phyloP scores from a whole-genome alignment of 2,329 filamentous ascomycete genomes.

The Paramyrothecium sp. region DNA sequence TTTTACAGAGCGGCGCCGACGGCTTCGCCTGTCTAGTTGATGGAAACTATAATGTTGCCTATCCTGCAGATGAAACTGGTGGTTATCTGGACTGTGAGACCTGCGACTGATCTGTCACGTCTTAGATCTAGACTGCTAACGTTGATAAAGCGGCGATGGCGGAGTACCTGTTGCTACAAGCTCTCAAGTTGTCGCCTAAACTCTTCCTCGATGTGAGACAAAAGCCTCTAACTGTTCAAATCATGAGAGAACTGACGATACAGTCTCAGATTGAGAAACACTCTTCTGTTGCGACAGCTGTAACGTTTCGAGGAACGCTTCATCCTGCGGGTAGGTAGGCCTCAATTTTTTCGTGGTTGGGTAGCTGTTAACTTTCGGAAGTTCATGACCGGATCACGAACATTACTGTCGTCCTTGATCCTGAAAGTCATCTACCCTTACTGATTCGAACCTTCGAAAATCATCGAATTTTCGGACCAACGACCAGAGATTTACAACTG shows the following conservation, averaged over 20 bases:
- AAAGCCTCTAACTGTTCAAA: background rate
- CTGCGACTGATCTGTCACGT: background rate
- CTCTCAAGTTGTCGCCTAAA: constrained; percentile 7
- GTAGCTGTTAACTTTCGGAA: background rate
- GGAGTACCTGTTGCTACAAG: constrained; percentile 5
- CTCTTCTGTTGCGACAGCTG: background rate
- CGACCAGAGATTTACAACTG: constrained; percentile 9
- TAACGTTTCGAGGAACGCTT: background rate
- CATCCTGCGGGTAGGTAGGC: background rate
- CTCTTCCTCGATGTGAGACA: constrained; percentile 4
- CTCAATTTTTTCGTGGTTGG: background rate
- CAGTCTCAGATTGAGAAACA: background rate
- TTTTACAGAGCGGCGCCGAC: constrained; percentile 2
- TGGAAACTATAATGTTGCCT: constrained; percentile 4
- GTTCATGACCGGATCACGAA: background rate
- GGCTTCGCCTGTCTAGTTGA: constrained; percentile 6
- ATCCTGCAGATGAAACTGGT: background rate
- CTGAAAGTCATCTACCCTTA: constrained; percentile 3
- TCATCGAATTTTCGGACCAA: constrained; percentile 9
- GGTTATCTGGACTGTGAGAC: constrained; percentile 1
- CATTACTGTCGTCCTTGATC: background rate
- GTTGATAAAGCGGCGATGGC: constrained; percentile 3
- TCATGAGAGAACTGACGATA: background rate
- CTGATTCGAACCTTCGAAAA: constrained; percentile 8
- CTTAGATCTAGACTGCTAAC: background rate